Conservation (phyloP, 192 early-diverging fungal genomes). For the Coemansia sp. region DNA sequence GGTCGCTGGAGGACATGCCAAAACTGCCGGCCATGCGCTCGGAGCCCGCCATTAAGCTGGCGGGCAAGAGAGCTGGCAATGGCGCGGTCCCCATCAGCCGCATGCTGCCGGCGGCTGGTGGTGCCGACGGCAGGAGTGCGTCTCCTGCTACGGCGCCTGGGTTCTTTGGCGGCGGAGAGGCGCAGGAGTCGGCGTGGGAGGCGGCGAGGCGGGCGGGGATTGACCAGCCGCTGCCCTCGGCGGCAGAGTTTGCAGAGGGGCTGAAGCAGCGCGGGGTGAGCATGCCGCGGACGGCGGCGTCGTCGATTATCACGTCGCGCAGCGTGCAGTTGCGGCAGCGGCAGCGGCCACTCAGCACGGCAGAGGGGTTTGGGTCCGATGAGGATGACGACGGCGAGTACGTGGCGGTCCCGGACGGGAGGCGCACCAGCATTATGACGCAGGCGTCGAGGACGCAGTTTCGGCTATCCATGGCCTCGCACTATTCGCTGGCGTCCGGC, state of each 20-base stretch:
- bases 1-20: not conserved
- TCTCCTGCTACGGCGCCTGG: not conserved
- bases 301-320: slow-evolving; percentile 18
- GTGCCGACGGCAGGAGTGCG: not conserved
- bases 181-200: slow-evolving; percentile 5
- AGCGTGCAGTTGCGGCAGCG: slow-evolving; percentile 1
- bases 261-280: slow-evolving; percentile 31
- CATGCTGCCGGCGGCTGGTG: slow-evolving; percentile 6
- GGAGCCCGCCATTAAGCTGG: slow-evolving; percentile 32
- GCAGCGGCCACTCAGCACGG: slow-evolving; percentile 7
- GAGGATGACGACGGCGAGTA: slow-evolving; percentile 12
- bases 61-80: slow-evolving; percentile 4
- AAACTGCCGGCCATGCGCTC: slow-evolving; percentile 34
- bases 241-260: slow-evolving; percentile 19
- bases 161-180: not conserved
- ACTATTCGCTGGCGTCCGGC: slow-evolving; percentile 23
- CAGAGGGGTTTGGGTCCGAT: slow-evolving; percentile 15
- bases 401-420: not conserved
- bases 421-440: not conserved
- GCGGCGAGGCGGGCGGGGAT: slow-evolving; percentile 25
- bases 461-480: slow-evolving; percentile 24
- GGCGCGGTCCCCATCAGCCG: slow-evolving; percentile 27
- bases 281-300: slow-evolving; percentile 19
- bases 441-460: slow-evolving; percentile 7
- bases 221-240: slow-evolving; percentile 23